Percentiles rank a stretch among this genome's conserved stretches.
Evolutionary conservation across 2,329 filamentous ascomycete genomes (phyloP).

Genomic region (Ophiostoma himal-ulmi): DNA sequence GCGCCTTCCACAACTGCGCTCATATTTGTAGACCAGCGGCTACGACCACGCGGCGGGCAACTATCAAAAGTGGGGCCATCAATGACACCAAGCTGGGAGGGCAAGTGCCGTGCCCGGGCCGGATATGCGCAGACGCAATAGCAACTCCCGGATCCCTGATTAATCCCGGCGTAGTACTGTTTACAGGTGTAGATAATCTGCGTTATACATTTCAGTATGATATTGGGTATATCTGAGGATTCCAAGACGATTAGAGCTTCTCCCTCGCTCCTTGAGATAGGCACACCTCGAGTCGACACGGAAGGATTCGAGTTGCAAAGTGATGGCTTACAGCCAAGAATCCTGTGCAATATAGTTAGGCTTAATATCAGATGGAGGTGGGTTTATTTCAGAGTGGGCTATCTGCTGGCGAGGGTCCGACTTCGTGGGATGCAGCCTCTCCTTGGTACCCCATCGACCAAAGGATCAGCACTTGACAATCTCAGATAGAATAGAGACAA

Average conservation of each 20-base stretch:
- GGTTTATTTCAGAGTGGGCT: background rate
- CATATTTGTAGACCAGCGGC: background rate
- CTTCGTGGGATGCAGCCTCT: background rate
- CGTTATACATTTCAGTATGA: too few species aligned
- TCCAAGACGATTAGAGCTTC: background rate
- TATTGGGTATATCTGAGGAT: too few species aligned
- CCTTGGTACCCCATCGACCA: background rate
- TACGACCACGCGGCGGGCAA: background rate
- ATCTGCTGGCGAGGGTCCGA: background rate
- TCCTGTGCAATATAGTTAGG: too few species aligned
- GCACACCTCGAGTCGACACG: background rate
- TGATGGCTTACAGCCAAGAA: too few species aligned
- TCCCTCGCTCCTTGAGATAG: background rate
- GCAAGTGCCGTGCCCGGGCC: background rate
- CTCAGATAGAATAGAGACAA: background rate
- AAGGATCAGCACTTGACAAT: background rate
- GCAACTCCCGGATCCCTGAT: background rate
- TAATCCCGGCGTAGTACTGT: background rate
- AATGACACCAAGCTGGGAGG: too few species aligned
- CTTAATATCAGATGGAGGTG: background rate
- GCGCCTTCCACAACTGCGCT: background rate
- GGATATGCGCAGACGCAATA: background rate
- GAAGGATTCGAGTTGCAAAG: background rate
- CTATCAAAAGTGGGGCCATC: background rate
- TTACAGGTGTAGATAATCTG: too few species aligned